A percentile compares a stretch with the other conserved stretches of the same genome.
Evolutionary conservation across 768 basidiomycete species (phyloP).

Genomic region (Tulasnella sp.): DNA sequence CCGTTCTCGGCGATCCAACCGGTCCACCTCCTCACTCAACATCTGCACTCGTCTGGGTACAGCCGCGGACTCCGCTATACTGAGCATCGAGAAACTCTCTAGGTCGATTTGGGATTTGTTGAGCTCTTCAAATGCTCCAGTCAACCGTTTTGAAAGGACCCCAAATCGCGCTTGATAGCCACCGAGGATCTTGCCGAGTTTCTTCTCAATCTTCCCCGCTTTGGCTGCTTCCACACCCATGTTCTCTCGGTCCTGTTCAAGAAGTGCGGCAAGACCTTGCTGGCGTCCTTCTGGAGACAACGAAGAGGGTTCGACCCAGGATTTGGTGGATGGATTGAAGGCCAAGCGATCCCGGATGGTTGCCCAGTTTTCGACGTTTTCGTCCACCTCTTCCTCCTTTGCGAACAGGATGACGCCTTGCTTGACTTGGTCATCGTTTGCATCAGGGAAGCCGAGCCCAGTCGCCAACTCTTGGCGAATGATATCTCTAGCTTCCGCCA

Average conservation of each 20-base stretch:
- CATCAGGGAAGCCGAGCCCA: slow-evolving; percentile 73
- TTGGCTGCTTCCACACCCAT: slow-evolving; percentile 76
- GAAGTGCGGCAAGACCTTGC: slow-evolving; percentile 47
- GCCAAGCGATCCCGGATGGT: slow-evolving; percentile 45
- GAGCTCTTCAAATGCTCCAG: slow-evolving; percentile 58
- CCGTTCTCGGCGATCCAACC: slow-evolving; percentile 61
- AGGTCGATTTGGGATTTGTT: slow-evolving; percentile 54
- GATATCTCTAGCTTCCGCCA: slow-evolving; percentile 53
- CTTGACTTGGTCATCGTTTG: slow-evolving; percentile 63
- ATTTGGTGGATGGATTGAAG: slow-evolving; percentile 42
- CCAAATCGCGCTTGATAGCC: slow-evolving; percentile 75
- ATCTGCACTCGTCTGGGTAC: slow-evolving; percentile 65
- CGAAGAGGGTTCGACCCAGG: slow-evolving; percentile 53
- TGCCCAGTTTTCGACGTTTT: slow-evolving; percentile 42
- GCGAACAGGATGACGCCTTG: slow-evolving; percentile 57
- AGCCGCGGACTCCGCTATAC: slow-evolving; percentile 54
- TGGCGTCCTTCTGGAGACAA: slow-evolving; percentile 50
- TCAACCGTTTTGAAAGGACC: slow-evolving; percentile 49
- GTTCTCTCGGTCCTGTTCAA: slow-evolving; percentile 48
- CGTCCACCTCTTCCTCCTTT: slow-evolving; percentile 40
- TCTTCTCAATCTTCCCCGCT: slow-evolving; percentile 81
- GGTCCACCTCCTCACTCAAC: slow-evolving; percentile 81
- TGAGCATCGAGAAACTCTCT: slow-evolving; percentile 66
- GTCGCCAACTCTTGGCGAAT: slow-evolving; percentile 74
- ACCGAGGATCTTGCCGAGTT: slow-evolving; percentile 72